Percentiles rank a stretch among this genome's conserved stretches.
Conservation (phyloP, 192 early-diverging fungal species). For the Dispira parvispora region DNA sequence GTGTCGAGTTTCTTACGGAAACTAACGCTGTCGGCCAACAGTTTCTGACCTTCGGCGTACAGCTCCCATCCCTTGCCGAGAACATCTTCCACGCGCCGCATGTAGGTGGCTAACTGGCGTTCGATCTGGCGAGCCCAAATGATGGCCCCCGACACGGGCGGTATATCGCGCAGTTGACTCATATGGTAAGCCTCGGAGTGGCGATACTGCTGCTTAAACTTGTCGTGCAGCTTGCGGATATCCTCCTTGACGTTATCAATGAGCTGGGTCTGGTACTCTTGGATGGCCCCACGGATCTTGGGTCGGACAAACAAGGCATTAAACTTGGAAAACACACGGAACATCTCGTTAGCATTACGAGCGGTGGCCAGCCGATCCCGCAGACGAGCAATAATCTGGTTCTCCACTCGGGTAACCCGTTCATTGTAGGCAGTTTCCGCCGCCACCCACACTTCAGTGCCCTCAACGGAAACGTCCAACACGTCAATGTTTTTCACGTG, state of each 20-base stretch:
- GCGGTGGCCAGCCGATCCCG: constrained; percentile 88
- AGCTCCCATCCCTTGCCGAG: constrained; percentile 93
- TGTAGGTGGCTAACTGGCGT: constrained; percentile 83
- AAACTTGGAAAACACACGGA: constrained; percentile 98
- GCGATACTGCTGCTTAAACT: constrained; percentile 83
- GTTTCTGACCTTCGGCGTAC: constrained; percentile 91
- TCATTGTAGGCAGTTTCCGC: constrained; percentile 90
- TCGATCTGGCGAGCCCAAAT: constrained; percentile 98
- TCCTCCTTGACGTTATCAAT: constrained; percentile 99
- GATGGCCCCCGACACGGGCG: constrained; percentile 83
- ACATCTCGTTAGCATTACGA: constrained; percentile 98
- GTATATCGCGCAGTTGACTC: constrained; percentile 83
- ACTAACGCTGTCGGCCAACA: constrained; percentile 68
- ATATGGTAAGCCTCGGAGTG: constrained; percentile 77
- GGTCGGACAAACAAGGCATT: constrained; percentile 98
- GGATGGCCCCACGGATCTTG: constrained; percentile 98
- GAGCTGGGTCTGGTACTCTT: constrained; percentile 97
- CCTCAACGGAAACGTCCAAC: constrained; percentile 83
- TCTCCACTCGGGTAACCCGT: constrained; percentile 86
- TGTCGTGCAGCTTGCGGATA: constrained; percentile 84
- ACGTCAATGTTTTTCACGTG: constrained; percentile 86
- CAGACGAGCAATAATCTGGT: constrained; percentile 86
- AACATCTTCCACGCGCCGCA: constrained; percentile 96
- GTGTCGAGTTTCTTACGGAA: constrained; percentile 95
- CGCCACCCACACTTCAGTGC: constrained; percentile 81